A percentile compares a stretch with the other conserved stretches of the same genome.
phyloP scores from a whole-genome alignment of 306 rosid species.

The Cucurbita moschata region DNA sequence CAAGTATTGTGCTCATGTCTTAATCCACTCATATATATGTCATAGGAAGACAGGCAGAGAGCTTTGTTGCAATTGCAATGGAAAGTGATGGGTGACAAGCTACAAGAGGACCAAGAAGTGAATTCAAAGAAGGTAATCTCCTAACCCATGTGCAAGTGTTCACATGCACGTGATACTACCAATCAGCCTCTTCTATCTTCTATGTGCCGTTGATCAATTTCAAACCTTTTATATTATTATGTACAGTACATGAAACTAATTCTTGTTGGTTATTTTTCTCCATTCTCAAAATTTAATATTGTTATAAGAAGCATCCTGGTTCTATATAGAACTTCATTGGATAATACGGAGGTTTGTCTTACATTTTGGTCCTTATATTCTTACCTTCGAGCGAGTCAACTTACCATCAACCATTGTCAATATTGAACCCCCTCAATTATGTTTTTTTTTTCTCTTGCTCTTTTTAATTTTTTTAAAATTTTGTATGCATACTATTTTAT shows the following conservation, averaged over 20 bases:
- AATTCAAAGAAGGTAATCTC: conserved; percentile 65
- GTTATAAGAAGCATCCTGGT: not conserved
- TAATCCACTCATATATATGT: conserved; percentile 11
- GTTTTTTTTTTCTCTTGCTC: not conserved
- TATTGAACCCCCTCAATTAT: not conserved
- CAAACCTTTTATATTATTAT: not conserved
- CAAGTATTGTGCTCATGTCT: not conserved
- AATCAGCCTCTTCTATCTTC: not conserved
- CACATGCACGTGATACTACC: not conserved
- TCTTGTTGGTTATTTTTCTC: not conserved
- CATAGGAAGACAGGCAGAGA: conserved; percentile 89
- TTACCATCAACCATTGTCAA: not conserved
- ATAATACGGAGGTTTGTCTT: not conserved
- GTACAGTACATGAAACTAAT: not conserved
- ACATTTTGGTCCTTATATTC: not conserved
- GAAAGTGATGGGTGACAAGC: conserved; percentile 89
- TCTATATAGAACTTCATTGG: not conserved
- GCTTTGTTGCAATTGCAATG: conserved; percentile 90
- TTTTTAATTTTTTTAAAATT: not conserved
- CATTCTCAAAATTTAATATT: not conserved
- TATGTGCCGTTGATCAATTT: not conserved
- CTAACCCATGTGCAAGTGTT: conserved; percentile 4
- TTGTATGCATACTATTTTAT: not conserved
- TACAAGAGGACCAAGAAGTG: conserved; percentile 78
- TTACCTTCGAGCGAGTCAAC: not conserved